These are phyloP conservation scores for Aspergillus homomorphus DNA, from an alignment of 495 filamentous ascomycete genomes.

Conservation along the genomic window DNA sequence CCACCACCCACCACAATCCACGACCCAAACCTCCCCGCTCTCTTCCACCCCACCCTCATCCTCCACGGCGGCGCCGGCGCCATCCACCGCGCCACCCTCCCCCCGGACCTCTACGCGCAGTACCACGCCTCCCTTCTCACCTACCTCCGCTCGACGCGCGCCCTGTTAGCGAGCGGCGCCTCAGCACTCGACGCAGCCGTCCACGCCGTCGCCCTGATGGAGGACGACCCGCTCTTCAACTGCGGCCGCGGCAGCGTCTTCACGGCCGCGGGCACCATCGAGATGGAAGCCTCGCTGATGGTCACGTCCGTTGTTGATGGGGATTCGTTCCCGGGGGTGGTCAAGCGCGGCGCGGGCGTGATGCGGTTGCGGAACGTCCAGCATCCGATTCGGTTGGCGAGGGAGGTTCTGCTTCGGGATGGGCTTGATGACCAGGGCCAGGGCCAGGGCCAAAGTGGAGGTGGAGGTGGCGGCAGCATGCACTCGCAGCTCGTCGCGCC, in stretches of 20 bases:
- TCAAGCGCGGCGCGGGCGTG: slow-evolving; percentile 74
- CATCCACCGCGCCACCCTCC: slow-evolving; percentile 65
- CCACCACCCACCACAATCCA: slow-evolving; percentile 8
- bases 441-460: slow-evolving; percentile 28
- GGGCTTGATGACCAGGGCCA: slow-evolving; percentile 25
- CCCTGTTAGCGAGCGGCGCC: slow-evolving; percentile 40
- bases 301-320: slow-evolving; percentile 47
- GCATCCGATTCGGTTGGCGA: slow-evolving; percentile 76
- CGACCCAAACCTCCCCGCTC: slow-evolving; percentile 6
- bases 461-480: slow-evolving; percentile 41
- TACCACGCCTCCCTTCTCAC: slow-evolving; percentile 63
- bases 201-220: slow-evolving; percentile 71
- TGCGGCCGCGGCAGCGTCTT: slow-evolving; percentile 83
- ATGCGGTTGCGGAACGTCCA: slow-evolving; percentile 68
- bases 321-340: slow-evolving; percentile 37
- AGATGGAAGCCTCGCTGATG: slow-evolving; percentile 92
- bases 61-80: slow-evolving; percentile 89
- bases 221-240: slow-evolving; percentile 84
- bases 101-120: slow-evolving; percentile 54
- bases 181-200: slow-evolving; percentile 70
- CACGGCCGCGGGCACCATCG: slow-evolving; percentile 74
- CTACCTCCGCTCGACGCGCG: slow-evolving; percentile 51
- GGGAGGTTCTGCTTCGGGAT: slow-evolving; percentile 64
- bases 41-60: slow-evolving; percentile 64
- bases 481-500: slow-evolving; percentile 67